phyloP scores from a whole-genome alignment of 352 stramenopile species.

The Globisporangium ultimum region DNA sequence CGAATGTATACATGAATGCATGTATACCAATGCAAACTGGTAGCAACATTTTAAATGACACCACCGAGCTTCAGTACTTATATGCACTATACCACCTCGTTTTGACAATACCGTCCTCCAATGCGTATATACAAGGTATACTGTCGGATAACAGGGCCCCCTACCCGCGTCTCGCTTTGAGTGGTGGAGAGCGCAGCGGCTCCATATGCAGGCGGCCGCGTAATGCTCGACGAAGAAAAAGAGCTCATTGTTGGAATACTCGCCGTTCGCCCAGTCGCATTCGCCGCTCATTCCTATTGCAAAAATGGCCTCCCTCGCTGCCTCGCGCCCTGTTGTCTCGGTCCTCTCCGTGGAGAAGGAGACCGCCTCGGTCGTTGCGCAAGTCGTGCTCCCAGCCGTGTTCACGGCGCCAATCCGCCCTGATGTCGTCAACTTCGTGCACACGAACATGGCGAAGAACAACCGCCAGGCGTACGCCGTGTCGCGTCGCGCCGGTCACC shows the following conservation, averaged over 20 bases:
- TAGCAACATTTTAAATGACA: not conserved
- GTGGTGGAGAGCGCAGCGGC: constrained; percentile 11
- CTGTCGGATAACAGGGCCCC: not conserved
- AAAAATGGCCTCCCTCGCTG: constrained; percentile 83
- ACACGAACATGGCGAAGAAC: constrained; percentile 99
- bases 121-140: constrained; percentile 4
- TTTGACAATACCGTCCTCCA: not conserved
- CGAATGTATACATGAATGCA: not conserved
- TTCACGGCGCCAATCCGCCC: constrained; percentile 98
- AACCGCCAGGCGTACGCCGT: constrained; percentile 98
- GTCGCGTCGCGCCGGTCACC: constrained; percentile 93
- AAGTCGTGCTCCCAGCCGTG: constrained; percentile 93
- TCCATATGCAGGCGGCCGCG: not conserved
- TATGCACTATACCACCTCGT: not conserved
- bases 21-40: not conserved
- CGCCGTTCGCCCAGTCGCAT: constrained; percentile 52
- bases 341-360: constrained; percentile 90
- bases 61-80: not conserved
- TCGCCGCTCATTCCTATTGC: constrained; percentile 30
- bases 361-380: constrained; percentile 76
- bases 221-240: constrained; percentile 1
- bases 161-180: not conserved
- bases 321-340: constrained; percentile 93
- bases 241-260: constrained; percentile 54
- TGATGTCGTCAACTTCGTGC: constrained; percentile 99